Evolutionary conservation across 345 rosid species (phyloP), one percentile per base, ranked within the genome.

Genomic region (Gossypium australe): DNA sequence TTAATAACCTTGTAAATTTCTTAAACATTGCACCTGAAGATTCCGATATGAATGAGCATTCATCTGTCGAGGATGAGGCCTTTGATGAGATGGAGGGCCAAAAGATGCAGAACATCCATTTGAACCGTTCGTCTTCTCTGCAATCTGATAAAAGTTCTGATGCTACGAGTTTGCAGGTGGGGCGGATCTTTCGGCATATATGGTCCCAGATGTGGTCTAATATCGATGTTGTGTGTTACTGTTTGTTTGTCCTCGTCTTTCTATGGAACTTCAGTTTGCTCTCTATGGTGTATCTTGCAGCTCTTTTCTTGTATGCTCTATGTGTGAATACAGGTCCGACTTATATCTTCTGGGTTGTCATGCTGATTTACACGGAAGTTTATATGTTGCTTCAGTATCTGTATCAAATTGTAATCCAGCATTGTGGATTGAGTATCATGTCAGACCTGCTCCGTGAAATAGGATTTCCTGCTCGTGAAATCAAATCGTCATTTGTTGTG

Each of bases 251-350:
- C 80, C 72, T 93, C 27, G 93, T 85, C 75, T 95, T 93, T 73
- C 80, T 93, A 10, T 93, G 99, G 99, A 95, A 95, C 82, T 95
- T 93, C 86, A 91, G 99, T 82, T 85, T 95, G 82, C 91, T 93
- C 78, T 93, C 99, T 16, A 90, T 93, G 97, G 93, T 81, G 51
- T 95, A 93, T 84, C 93, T 91, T 70, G 93, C 88, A 57, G 97
- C 97, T 61, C 92, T 95, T 78, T 95, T 91, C 86, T 80, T 95
- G 78, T 89, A 95, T 85, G 99, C 99, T 76, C 81, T 95, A 44
- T 93, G 97, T 77, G 97, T 86, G 59, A 86, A 86, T 82, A 85
- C 98, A 13, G 98, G 97, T 67, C 99, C 99, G 53, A 88, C 82
- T 80, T 86, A 87, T 80, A 77, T 87, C 81, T 93, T 95, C 86